Percentiles rank a stretch among this genome's conserved stretches.
Evolutionary conservation across 306 rosid species (phyloP).

Genomic region (Trichosanthes cucumerina): DNA sequence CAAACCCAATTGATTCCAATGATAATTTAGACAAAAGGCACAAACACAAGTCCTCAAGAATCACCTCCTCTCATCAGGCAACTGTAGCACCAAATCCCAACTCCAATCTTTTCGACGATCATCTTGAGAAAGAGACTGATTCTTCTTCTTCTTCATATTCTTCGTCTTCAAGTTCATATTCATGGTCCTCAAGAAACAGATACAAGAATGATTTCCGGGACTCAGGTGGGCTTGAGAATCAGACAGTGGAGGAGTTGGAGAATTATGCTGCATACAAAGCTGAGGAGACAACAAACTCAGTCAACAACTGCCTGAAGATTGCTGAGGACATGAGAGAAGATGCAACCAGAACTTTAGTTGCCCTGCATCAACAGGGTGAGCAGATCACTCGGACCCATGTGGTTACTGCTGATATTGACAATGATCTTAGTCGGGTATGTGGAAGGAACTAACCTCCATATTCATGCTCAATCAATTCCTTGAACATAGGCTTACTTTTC

Average conservation of each 20-base stretch:
- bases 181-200: conserved; percentile 40
- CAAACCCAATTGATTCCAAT: neutral
- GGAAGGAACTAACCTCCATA: neutral
- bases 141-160: conserved; percentile 38
- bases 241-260: conserved; percentile 84
- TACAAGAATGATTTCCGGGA: conserved; percentile 64
- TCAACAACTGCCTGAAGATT: conserved; percentile 68
- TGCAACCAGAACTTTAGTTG: conserved; percentile 72
- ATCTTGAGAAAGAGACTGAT: conserved; percentile 24
- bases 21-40: neutral
- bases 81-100: conserved; percentile 27
- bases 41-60: neutral
- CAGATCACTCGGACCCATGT: conserved; percentile 82
- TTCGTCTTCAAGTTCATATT: conserved; percentile 16
- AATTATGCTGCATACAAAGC: conserved; percentile 74
- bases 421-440: conserved; percentile 85
- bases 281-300: conserved; percentile 76
- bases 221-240: conserved; percentile 76
- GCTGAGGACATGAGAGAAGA: conserved; percentile 90
- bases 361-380: conserved; percentile 86
- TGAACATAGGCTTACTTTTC: neutral
- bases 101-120: conserved; percentile 61
- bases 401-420: conserved; percentile 78
- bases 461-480: neutral
- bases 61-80: conserved; percentile 8